phyloP scores from a whole-genome alignment of 1,284 basidiomycete genomes.

The Tetrapyrgos nigripes region DNA sequence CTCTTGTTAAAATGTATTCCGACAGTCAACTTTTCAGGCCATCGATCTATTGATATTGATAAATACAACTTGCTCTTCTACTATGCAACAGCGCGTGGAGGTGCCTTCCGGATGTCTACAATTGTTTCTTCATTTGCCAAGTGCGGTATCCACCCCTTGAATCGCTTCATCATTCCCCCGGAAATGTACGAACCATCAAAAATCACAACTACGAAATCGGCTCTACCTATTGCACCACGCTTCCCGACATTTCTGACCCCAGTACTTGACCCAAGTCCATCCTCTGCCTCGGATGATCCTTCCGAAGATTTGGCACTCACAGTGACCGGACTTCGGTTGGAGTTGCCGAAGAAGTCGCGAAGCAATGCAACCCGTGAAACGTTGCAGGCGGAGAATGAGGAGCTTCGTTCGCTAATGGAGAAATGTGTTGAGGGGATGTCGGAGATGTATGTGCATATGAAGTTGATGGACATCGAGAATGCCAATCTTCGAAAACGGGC shows the following conservation, averaged over 20 bases:
- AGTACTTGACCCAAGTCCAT: neutral
- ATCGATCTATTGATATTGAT: constrained; percentile 4
- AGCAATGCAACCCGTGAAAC: neutral
- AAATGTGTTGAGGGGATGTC: neutral
- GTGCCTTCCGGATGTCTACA: constrained; percentile 19
- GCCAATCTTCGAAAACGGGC: neutral
- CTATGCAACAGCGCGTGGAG: constrained; percentile 18
- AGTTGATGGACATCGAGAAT: constrained; percentile 2
- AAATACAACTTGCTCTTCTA: constrained; percentile 23
- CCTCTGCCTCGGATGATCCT: too few species aligned
- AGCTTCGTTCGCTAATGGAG: neutral
- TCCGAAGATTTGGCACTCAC: too few species aligned
- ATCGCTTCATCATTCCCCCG: constrained; percentile 16
- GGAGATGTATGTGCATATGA: neutral
- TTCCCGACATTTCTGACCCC: neutral
- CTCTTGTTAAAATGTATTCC: too few species aligned
- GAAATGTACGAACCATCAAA: constrained; percentile 16
- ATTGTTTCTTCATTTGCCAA: constrained; percentile 22
- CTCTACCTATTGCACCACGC: constrained; percentile 8
- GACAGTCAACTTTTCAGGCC: too few species aligned
- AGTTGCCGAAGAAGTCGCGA: too few species aligned
- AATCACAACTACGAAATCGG: constrained; percentile 7
- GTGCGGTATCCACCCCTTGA: constrained; percentile 25
- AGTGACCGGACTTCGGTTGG: too few species aligned
- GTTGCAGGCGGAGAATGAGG: neutral